A percentile compares a stretch with the other conserved stretches of the same genome.
Evolutionary conservation across 2,329 filamentous ascomycete genomes (phyloP).

Genomic region (Trichophyton mentagrophytes): DNA sequence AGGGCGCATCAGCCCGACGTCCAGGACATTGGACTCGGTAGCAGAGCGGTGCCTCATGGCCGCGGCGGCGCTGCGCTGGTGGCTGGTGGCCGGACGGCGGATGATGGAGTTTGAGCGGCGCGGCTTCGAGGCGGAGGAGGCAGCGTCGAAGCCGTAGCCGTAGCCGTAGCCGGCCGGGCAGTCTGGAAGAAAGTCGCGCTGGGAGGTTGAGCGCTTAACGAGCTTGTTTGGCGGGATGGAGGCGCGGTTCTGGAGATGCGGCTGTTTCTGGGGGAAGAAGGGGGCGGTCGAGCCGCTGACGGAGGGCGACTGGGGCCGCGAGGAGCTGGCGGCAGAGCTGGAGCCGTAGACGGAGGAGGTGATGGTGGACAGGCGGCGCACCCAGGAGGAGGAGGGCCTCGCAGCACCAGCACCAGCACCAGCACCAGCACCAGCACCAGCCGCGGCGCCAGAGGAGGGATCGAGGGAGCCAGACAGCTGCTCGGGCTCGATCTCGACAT

Average conservation of each 20-base stretch:
- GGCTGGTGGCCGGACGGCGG: slow-evolving; percentile 49
- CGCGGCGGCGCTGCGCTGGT: slow-evolving; percentile 46
- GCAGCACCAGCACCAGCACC: slow-evolving; percentile 7
- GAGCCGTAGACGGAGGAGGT: slow-evolving; percentile 34
- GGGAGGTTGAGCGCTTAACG: slow-evolving; percentile 48
- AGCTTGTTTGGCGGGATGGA: slow-evolving; percentile 44
- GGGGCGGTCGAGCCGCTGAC: slow-evolving; percentile 43
- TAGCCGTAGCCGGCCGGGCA: slow-evolving; percentile 10
- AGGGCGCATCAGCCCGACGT: background rate
- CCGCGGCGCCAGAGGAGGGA: slow-evolving; percentile 5
- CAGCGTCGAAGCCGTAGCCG: slow-evolving; percentile 14
- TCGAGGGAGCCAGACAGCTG: slow-evolving; percentile 8
- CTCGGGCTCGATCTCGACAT: slow-evolving; percentile 14
- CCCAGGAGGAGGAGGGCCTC: slow-evolving; percentile 40
- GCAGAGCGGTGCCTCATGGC: slow-evolving; percentile 37
- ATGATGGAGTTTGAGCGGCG: slow-evolving; percentile 38
- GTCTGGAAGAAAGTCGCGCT: slow-evolving; percentile 35
- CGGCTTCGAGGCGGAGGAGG: slow-evolving; percentile 18
- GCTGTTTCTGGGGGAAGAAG: slow-evolving; percentile 21
- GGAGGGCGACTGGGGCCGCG: slow-evolving; percentile 41
- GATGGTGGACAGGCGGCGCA: slow-evolving; percentile 43
- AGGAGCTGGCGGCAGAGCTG: slow-evolving; percentile 37
- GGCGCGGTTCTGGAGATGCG: slow-evolving; percentile 11
- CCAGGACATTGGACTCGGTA: slow-evolving; percentile 14
- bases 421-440: no score